Evolutionary conservation across 176 grass and related monocot genomes (phyloP).

Genomic region (Bolboschoenus planiculmis): DNA sequence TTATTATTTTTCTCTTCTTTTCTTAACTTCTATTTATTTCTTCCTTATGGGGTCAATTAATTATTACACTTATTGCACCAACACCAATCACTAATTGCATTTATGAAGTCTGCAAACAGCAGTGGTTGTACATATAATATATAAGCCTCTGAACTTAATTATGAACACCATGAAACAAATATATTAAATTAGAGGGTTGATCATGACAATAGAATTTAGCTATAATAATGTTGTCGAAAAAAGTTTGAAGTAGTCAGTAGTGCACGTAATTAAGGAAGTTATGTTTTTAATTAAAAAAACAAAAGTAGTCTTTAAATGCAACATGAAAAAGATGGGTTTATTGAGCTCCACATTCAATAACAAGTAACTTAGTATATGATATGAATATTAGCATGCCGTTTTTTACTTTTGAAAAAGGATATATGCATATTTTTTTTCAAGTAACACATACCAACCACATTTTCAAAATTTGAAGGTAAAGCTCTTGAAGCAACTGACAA

Average conservation of each 20-base stretch:
- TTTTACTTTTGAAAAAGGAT: neutral
- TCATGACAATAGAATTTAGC: neutral
- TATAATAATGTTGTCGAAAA: constrained; percentile 7
- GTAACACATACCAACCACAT: neutral
- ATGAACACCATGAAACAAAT: neutral
- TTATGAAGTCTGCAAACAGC: neutral
- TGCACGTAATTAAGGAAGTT: neutral
- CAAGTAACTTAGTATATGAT: neutral
- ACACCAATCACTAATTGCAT: neutral
- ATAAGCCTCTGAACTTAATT: neutral
- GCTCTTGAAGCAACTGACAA: constrained; percentile 57
- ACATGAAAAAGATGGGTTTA: neutral
- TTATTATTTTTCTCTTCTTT: neutral
- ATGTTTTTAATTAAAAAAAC: neutral
- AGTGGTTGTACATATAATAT: neutral
- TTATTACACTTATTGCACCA: neutral
- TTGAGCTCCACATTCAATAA: neutral
- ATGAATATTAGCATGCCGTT: neutral
- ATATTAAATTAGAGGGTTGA: neutral
- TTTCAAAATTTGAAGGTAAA: constrained; percentile 44
- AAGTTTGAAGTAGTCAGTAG: neutral
- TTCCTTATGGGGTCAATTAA: neutral
- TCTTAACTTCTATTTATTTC: neutral
- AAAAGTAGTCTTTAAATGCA: neutral
- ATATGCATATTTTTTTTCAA: neutral